Percentiles rank a stretch among this genome's conserved stretches.
Conservation (phyloP, 2,329 filamentous ascomycete genomes). For the Paracorniculantispora psalliotae region DNA sequence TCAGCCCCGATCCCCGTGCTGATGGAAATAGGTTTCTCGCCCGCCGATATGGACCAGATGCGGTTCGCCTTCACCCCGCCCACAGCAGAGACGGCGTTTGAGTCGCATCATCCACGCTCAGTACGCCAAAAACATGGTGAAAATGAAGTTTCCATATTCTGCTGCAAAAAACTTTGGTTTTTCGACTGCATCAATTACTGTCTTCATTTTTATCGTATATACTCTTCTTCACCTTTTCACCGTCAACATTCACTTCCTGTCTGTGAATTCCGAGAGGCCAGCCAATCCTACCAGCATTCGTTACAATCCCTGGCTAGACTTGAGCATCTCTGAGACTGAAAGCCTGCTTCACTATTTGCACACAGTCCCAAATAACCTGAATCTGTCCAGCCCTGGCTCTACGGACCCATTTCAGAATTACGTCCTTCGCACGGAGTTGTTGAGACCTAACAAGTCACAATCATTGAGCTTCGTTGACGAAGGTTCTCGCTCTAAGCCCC, state of each 20-base stretch:
- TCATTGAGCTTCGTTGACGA: not conserved
- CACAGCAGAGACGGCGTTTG: too few species aligned
- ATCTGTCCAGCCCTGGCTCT: not conserved
- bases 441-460: constrained; percentile 1
- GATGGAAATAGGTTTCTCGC: too few species aligned
- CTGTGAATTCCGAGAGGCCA: not conserved
- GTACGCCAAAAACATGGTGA: not conserved
- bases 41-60: too few species aligned
- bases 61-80: too few species aligned
- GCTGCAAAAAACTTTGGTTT: not conserved
- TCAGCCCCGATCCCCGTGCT: too few species aligned
- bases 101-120: not conserved
- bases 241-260: not conserved
- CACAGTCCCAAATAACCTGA: not conserved
- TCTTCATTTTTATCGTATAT: not conserved
- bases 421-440: not conserved
- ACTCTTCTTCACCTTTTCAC: not conserved
- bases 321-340: not conserved
- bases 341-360: not conserved
- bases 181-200: not conserved
- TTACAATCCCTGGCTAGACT: not conserved
- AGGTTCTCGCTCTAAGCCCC: not conserved
- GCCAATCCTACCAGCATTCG: not conserved
- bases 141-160: not conserved
- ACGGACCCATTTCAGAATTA: not conserved